These are phyloP conservation scores for Cystobasidium pallidum DNA, from an alignment of 1,284 basidiomycete species.

Conservation along the genomic window DNA sequence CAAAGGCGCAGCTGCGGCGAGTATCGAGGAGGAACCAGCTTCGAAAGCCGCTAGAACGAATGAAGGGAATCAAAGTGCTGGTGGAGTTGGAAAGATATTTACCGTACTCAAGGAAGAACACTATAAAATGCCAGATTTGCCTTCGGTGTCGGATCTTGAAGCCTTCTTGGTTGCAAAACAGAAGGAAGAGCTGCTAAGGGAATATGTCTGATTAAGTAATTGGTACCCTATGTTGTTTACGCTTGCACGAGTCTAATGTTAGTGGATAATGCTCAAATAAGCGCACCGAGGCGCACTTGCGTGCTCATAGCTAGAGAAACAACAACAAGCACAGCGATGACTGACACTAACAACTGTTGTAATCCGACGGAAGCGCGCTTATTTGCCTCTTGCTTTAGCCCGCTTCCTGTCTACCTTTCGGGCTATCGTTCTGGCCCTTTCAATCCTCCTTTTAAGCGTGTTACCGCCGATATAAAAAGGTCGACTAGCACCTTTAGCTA, in stretches of 20 bases:
- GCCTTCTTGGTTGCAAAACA: constrained; percentile 71
- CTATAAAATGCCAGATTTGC: constrained; percentile 73
- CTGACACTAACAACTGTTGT: too few species aligned
- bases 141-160: constrained; percentile 77
- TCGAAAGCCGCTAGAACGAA: constrained; percentile 37
- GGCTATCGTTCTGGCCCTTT: constrained; percentile 30
- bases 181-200: constrained; percentile 80
- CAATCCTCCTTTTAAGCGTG: constrained; percentile 3
- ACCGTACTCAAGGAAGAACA: constrained; percentile 73
- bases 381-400: constrained; percentile 11
- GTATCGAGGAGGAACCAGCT: constrained; percentile 46
- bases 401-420: constrained; percentile 37
- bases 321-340: background rate
- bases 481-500: constrained; percentile 25
- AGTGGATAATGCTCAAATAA: too few species aligned
- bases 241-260: too few species aligned
- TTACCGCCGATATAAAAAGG: constrained; percentile 32
- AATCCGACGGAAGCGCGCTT: too few species aligned
- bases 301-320: too few species aligned
- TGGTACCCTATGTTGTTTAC: too few species aligned
- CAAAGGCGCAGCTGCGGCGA: constrained; percentile 48
- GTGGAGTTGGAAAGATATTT: constrained; percentile 61
- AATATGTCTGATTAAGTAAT: constrained; percentile 63
- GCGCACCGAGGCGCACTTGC: too few species aligned
- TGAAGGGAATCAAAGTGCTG: constrained; percentile 42